Percentiles rank a stretch among this genome's conserved stretches.
These are phyloP conservation scores for Monilinia fructicola DNA, from an alignment of 2,329 filamentous ascomycete species.

Conservation along the genomic window DNA sequence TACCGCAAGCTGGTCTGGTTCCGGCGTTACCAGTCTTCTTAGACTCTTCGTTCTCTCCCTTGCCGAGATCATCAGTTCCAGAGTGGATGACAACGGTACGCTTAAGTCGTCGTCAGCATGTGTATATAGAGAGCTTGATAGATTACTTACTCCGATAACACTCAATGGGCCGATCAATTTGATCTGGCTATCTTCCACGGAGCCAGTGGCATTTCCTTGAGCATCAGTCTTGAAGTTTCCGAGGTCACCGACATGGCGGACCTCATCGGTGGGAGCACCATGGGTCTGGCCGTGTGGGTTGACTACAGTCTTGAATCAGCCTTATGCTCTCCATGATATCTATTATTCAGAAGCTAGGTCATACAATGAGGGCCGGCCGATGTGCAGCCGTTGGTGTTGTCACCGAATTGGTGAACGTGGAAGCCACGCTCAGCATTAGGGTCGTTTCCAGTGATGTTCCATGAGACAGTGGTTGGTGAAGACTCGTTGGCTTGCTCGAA, in stretches of 20 bases:
- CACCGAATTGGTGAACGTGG: slow-evolving; percentile 98
- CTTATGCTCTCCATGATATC: not conserved
- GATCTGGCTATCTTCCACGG: slow-evolving; percentile 74
- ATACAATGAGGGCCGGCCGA: slow-evolving; percentile 96
- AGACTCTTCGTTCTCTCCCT: slow-evolving; percentile 88
- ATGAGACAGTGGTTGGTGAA: slow-evolving; percentile 80
- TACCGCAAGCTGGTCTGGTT: slow-evolving; percentile 89
- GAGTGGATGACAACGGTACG: slow-evolving; percentile 93
- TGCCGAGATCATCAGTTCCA: slow-evolving; percentile 95
- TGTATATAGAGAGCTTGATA: not conserved
- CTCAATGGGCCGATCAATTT: slow-evolving; percentile 97
- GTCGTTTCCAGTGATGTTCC: slow-evolving; percentile 90
- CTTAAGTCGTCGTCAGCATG: slow-evolving; percentile 47
- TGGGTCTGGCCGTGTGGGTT: slow-evolving; percentile 93
- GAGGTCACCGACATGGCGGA: slow-evolving; percentile 94
- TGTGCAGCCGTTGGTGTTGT: slow-evolving; percentile 99
- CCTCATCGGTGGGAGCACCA: slow-evolving; percentile 78
- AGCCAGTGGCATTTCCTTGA: slow-evolving; percentile 86
- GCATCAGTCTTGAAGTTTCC: slow-evolving; percentile 96
- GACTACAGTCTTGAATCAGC: slow-evolving; percentile 57
- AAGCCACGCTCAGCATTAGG: slow-evolving; percentile 95
- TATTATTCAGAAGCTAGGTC: slow-evolving; percentile 38
- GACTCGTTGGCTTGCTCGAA: slow-evolving; percentile 90
- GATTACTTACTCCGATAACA: slow-evolving; percentile 73
- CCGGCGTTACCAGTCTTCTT: slow-evolving; percentile 99